Percentiles rank a stretch among this genome's conserved stretches.
These are phyloP conservation scores for Kodamaea lidongshanica DNA, from an alignment of 805 yeast species.

Conservation along the genomic window DNA sequence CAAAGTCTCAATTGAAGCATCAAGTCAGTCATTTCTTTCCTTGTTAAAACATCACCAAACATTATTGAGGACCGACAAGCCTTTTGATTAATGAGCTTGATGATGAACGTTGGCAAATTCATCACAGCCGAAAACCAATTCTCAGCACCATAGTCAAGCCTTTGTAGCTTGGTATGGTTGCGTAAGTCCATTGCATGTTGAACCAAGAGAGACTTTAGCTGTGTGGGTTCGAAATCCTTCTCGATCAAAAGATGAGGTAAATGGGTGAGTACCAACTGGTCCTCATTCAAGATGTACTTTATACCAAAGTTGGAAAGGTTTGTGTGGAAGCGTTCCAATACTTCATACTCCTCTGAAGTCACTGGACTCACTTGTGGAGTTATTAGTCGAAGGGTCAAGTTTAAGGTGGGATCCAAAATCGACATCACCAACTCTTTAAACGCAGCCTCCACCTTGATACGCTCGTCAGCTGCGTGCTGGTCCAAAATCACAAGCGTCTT, in stretches of 20 bases:
- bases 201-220: constrained; percentile 33
- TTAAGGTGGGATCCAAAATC: constrained; percentile 14
- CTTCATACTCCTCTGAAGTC: constrained; percentile 20
- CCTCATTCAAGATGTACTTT: constrained; percentile 5
- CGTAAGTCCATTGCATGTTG: constrained; percentile 42
- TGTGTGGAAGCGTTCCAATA: constrained; percentile 10
- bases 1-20: constrained; percentile 43
- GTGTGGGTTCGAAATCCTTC: constrained; percentile 22
- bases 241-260: constrained; percentile 39
- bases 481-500: constrained; percentile 46
- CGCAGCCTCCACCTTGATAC: constrained; percentile 53
- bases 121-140: constrained; percentile 18
- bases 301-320: constrained; percentile 18
- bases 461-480: constrained; percentile 84
- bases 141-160: constrained; percentile 2
- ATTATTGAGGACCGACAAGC: constrained; percentile 67
- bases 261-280: constrained; percentile 27
- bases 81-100: constrained; percentile 47
- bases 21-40: constrained; percentile 39
- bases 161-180: constrained; percentile 19
- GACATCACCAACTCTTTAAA: constrained; percentile 31
- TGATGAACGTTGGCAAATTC: constrained; percentile 44
- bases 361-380: constrained; percentile 15
- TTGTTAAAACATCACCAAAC: constrained; percentile 56
- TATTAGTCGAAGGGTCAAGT: constrained; percentile 8